phyloP scores from a whole-genome alignment of 352 stramenopile genomes.

The Halophytophthora batemanensis region DNA sequence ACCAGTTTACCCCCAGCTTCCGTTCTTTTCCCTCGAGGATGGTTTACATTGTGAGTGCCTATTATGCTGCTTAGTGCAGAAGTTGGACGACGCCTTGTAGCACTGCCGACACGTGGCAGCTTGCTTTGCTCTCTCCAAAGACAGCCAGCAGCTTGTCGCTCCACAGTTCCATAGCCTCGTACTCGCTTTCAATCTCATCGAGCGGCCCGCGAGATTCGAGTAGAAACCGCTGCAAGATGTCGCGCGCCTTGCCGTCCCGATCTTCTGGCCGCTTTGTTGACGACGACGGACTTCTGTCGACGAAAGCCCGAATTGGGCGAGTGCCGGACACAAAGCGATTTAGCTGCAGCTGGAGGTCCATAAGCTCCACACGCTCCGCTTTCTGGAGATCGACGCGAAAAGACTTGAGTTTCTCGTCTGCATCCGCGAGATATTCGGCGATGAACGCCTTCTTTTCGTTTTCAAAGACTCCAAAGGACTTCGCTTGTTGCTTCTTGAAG shows the following conservation, averaged over 20 bases:
- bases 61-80: constrained; percentile 14
- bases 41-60: no score
- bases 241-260: constrained; percentile 33
- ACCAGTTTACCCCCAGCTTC: constrained; percentile 12
- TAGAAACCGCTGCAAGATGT: constrained; percentile 54
- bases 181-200: constrained; percentile 54
- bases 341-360: constrained; percentile 64
- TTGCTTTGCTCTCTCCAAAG: constrained; percentile 70
- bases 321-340: constrained; percentile 51
- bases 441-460: constrained; percentile 29
- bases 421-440: constrained; percentile 28
- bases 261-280: constrained; percentile 19
- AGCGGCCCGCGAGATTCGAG: constrained; percentile 31
- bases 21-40: not conserved
- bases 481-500: constrained; percentile 33
- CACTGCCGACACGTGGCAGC: constrained; percentile 53
- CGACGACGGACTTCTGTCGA: constrained; percentile 28
- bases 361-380: constrained; percentile 44
- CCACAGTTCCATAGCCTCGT: constrained; percentile 57
- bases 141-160: constrained; percentile 57
- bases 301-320: constrained; percentile 42
- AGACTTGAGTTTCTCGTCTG: constrained; percentile 54
- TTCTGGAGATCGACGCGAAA: constrained; percentile 58
- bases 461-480: constrained; percentile 36
- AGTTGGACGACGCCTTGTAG: constrained; percentile 35